A percentile compares a stretch with the other conserved stretches of the same genome.
Evolutionary conservation across 257 asterid genomes (phyloP).

Genomic region (Paulownia fortunei): DNA sequence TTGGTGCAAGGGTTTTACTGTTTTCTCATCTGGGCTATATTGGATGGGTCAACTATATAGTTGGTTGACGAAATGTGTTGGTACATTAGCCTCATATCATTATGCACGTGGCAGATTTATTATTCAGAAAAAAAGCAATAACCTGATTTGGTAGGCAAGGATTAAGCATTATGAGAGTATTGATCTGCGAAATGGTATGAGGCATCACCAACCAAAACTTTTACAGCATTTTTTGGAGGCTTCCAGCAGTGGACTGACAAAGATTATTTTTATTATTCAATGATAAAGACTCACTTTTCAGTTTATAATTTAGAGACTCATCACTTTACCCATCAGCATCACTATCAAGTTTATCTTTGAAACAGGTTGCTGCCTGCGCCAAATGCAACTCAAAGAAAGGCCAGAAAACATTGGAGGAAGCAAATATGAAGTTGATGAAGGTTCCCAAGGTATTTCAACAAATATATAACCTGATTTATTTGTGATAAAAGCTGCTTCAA

Average conservation of each 20-base stretch:
- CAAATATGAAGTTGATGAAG: slow-evolving; percentile 75
- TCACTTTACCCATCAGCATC: neutral
- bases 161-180: neutral
- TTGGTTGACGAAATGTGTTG: too few species aligned
- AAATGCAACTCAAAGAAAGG: slow-evolving; percentile 89
- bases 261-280: slow-evolving; percentile 2
- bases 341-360: slow-evolving; percentile 30
- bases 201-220: neutral
- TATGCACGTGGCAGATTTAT: neutral
- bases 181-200: neutral
- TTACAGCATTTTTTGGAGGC: neutral
- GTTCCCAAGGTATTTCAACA: slow-evolving; percentile 69
- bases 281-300: neutral
- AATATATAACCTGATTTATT: neutral
- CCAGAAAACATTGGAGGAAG: slow-evolving; percentile 82
- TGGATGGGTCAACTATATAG: too few species aligned
- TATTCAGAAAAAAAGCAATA: neutral
- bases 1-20: neutral
- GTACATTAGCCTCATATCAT: neutral
- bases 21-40: too few species aligned
- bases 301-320: neutral
- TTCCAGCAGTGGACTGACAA: neutral
- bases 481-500: neutral
- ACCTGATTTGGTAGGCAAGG: neutral
- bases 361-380: slow-evolving; percentile 88